Evolutionary conservation across 2,329 filamentous ascomycete species (phyloP).

Genomic region (Fusarium decemcellulare): DNA sequence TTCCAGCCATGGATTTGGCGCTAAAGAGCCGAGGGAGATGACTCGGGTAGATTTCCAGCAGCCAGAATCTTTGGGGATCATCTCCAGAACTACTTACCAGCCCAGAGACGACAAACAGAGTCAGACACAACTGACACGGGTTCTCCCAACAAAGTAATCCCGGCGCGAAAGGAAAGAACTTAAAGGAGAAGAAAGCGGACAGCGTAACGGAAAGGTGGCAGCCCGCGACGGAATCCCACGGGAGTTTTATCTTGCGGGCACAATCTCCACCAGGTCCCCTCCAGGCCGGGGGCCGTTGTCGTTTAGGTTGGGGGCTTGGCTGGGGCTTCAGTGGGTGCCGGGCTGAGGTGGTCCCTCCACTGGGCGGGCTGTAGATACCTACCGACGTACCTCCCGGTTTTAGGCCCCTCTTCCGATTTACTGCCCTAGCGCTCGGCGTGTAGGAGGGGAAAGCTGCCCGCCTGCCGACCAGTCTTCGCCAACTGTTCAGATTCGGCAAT

Average conservation of each 20-base stretch:
- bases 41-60: slow-evolving; percentile 17
- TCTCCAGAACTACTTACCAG: slow-evolving; percentile 3
- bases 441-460: background rate
- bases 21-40: slow-evolving; percentile 32
- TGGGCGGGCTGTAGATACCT: background rate
- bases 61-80: background rate
- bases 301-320: slow-evolving; percentile 24
- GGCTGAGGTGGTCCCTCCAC: background rate
- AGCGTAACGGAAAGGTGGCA: slow-evolving; percentile 17
- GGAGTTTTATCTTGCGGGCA: slow-evolving; percentile 25
- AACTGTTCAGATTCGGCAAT: background rate
- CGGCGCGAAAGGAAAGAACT: background rate
- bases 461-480: background rate
- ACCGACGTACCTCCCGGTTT: slow-evolving; percentile 16
- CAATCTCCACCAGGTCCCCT: slow-evolving; percentile 18
- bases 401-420: background rate
- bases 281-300: slow-evolving; percentile 13
- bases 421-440: slow-evolving; percentile 9
- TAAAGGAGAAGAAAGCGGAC: slow-evolving; percentile 12
- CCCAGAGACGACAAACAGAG: slow-evolving; percentile 1
- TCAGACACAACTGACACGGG: slow-evolving; percentile 5
- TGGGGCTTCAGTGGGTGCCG: slow-evolving; percentile 1
- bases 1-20: slow-evolving; percentile 7
- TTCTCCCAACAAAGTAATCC: slow-evolving; percentile 2
- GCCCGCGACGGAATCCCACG: slow-evolving; percentile 31